Evolutionary conservation across 2,329 filamentous ascomycete species (phyloP).

Genomic region (Aureobasidium lini): DNA sequence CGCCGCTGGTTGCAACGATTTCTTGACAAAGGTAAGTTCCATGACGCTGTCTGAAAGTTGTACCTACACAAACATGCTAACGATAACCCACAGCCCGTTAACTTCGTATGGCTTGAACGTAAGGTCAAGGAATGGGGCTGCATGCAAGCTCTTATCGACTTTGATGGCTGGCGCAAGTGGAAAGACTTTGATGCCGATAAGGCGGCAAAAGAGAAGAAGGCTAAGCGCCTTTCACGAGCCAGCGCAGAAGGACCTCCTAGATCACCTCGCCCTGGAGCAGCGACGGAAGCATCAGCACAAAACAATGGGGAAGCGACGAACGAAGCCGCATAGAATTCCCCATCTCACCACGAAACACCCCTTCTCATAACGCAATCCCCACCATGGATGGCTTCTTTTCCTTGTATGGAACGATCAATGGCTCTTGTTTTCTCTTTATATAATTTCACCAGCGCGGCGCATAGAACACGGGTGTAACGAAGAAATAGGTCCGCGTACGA

Average conservation of each 20-base stretch:
- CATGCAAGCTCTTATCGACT: conserved; percentile 98
- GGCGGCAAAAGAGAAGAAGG: conserved; percentile 10
- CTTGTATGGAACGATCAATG: background rate
- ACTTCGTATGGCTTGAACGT: conserved; percentile 92
- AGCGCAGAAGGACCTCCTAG: background rate
- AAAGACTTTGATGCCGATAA: conserved; percentile 40
- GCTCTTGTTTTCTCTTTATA: background rate
- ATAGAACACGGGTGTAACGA: conserved; percentile 2
- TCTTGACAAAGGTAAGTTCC: conserved; percentile 67
- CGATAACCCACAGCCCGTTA: conserved; percentile 58
- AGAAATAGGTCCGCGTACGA: background rate
- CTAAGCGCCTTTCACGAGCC: conserved; percentile 4
- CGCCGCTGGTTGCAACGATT: conserved; percentile 95
- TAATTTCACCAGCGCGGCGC: conserved; percentile 1
- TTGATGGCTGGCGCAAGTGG: conserved; percentile 96
- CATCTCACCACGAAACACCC: background rate
- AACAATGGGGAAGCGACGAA: background rate
- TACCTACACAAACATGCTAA: background rate
- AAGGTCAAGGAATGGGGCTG: conserved; percentile 99
- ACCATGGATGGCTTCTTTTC: background rate
- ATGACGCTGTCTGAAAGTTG: background rate
- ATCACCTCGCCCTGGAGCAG: background rate
- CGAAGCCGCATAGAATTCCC: background rate
- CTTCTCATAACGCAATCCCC: background rate
- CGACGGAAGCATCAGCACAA: background rate